phyloP scores from a whole-genome alignment of 1,139 yeast species.

The Blastobotrys capitulatus region DNA sequence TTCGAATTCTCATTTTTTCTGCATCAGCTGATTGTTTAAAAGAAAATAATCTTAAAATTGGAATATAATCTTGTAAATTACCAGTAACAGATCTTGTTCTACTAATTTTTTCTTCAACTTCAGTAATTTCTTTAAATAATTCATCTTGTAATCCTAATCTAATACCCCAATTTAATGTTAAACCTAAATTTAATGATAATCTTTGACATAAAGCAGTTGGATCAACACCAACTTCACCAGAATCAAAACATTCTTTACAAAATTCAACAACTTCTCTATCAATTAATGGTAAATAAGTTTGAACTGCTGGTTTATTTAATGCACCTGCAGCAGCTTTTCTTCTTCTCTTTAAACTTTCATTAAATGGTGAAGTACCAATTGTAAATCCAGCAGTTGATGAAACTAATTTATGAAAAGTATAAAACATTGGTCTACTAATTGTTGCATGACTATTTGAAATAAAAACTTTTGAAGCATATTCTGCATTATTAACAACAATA shows the following conservation, averaged over 20 bases:
- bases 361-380: slow-evolving; percentile 69
- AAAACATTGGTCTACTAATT: slow-evolving; percentile 59
- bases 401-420: slow-evolving; percentile 63
- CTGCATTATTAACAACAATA: slow-evolving; percentile 59
- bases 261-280: slow-evolving; percentile 38
- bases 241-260: slow-evolving; percentile 15
- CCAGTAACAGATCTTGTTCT: slow-evolving; percentile 59
- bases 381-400: slow-evolving; percentile 54
- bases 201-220: slow-evolving; percentile 42
- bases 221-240: slow-evolving; percentile 34
- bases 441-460: slow-evolving; percentile 44
- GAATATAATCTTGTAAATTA: slow-evolving; percentile 57
- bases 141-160: slow-evolving; percentile 39
- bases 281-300: slow-evolving; percentile 36
- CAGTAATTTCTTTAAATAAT: slow-evolving; percentile 50
- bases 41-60: slow-evolving; percentile 40
- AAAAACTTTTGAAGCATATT: slow-evolving; percentile 51
- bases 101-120: slow-evolving; percentile 60
- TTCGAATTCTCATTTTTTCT: slow-evolving; percentile 37
- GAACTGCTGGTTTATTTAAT: slow-evolving; percentile 38
- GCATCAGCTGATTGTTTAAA: slow-evolving; percentile 32
- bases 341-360: slow-evolving; percentile 46
- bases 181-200: slow-evolving; percentile 49
- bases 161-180: slow-evolving; percentile 56
- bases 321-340: slow-evolving; percentile 51